These are phyloP conservation scores for Saccharomyces hybrid DNA, from an alignment of 1,139 yeast genomes.

Conservation along the genomic window DNA sequence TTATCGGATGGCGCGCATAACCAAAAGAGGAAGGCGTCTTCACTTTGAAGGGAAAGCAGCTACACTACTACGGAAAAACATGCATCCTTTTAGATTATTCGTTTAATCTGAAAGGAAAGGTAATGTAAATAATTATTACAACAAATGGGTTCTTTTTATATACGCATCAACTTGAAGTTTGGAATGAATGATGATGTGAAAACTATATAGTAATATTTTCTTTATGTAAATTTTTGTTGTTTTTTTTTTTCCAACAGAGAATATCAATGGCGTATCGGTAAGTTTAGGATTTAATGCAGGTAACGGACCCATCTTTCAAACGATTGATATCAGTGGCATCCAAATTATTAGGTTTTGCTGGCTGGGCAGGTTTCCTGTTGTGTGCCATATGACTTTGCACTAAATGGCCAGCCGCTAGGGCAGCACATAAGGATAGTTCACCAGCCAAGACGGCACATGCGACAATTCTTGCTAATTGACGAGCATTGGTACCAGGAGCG, in stretches of 20 bases:
- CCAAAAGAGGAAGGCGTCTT: background rate
- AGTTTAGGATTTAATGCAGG: slow-evolving; percentile 53
- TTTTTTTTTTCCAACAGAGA: background rate
- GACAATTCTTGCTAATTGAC: slow-evolving; percentile 88
- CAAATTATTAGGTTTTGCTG: slow-evolving; percentile 11
- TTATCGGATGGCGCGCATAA: background rate
- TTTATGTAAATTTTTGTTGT: background rate
- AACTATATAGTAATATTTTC: background rate
- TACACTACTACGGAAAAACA: background rate
- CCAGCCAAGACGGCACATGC: slow-evolving; percentile 97
- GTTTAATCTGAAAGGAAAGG: background rate
- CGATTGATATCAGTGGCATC: slow-evolving; percentile 41
- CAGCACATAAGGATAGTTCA: slow-evolving; percentile 64
- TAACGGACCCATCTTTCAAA: slow-evolving; percentile 61
- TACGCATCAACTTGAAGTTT: background rate
- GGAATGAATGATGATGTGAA: background rate
- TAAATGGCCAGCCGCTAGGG: slow-evolving; percentile 60
- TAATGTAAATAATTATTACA: background rate
- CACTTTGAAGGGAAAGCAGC: background rate
- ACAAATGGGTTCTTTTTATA: background rate
- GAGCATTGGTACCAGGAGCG: slow-evolving; percentile 89
- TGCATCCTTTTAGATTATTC: background rate
- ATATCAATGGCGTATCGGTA: background rate
- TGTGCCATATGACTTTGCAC: slow-evolving; percentile 98
- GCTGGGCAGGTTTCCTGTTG: slow-evolving; percentile 38